Percentiles rank a stretch among this genome's conserved stretches.
Evolutionary conservation across 2,329 filamentous ascomycete genomes (phyloP).

Genomic region (Xylaria sp.): DNA sequence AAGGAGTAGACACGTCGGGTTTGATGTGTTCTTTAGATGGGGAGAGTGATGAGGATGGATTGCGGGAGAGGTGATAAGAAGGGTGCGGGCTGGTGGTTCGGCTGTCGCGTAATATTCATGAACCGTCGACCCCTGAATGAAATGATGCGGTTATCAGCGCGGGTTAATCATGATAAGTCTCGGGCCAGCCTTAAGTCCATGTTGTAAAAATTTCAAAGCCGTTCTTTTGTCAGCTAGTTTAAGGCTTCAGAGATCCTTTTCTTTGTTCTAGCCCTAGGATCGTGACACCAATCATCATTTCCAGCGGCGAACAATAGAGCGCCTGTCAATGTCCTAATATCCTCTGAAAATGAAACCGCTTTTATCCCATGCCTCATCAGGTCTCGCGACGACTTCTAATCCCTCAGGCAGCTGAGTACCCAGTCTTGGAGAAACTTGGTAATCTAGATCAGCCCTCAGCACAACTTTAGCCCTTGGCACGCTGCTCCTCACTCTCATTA

Average conservation of each 20-base stretch:
- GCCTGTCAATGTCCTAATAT: no score
- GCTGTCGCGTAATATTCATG: no score
- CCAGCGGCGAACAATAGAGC: no score
- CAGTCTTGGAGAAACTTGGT: neutral
- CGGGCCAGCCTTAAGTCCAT: neutral
- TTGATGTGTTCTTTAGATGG: neutral
- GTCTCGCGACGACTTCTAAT: constrained; percentile 7
- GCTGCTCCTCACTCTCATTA: neutral
- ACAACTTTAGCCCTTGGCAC: constrained; percentile 7
- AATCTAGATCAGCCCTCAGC: constrained; percentile 17
- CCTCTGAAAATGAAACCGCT: neutral
- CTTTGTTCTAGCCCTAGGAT: no score
- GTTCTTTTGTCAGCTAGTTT: no score
- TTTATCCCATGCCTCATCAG: constrained; percentile 11
- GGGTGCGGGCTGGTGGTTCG: neutral
- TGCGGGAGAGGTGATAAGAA: neutral
- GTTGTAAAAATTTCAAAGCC: no score
- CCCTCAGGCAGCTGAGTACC: constrained; percentile 12
- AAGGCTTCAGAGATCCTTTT: no score
- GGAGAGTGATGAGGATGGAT: neutral
- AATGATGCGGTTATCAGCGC: no score
- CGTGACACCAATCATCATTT: no score
- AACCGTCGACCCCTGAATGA: no score
- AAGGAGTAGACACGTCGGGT: neutral
- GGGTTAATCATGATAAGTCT: no score